Conservation (phyloP, 2,329 filamentous ascomycete genomes). For the Stagonosporopsis chrysanthemi region DNA sequence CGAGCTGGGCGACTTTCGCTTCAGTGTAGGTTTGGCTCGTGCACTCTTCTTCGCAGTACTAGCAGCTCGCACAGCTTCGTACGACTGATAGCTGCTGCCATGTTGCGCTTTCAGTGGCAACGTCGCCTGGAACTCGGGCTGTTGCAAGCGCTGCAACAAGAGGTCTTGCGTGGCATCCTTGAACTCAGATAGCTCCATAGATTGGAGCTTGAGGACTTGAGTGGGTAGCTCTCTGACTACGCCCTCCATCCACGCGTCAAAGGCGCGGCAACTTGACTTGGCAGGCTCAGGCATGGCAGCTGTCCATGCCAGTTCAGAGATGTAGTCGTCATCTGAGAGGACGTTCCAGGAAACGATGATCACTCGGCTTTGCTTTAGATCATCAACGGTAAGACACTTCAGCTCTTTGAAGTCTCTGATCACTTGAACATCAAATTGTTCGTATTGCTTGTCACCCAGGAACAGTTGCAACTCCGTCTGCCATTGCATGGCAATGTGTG, state of each 20-base stretch:
- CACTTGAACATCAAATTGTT: constrained; percentile 53
- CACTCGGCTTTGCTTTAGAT: constrained; percentile 60
- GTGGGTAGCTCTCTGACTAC: constrained; percentile 53
- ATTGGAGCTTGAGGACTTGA: constrained; percentile 51
- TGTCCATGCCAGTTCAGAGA: constrained; percentile 59
- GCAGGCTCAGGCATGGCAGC: constrained; percentile 54
- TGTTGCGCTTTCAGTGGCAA: constrained; percentile 51
- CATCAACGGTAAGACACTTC: constrained; percentile 50
- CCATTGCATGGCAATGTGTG: constrained; percentile 67
- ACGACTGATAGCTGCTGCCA: constrained; percentile 44
- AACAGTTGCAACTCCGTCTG: constrained; percentile 61
- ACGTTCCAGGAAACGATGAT: constrained; percentile 63
- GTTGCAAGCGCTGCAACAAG: constrained; percentile 36
- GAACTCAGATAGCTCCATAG: constrained; percentile 42
- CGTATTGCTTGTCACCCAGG: constrained; percentile 44
- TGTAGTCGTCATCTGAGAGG: constrained; percentile 58
- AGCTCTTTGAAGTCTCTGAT: constrained; percentile 54
- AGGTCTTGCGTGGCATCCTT: constrained; percentile 27
- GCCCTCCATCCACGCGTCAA: constrained; percentile 62
- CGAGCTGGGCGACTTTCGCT: constrained; percentile 1
- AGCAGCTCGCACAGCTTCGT: constrained; percentile 13
- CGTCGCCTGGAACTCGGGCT: constrained; percentile 47
- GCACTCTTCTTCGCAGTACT: background rate
- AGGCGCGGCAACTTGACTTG: constrained; percentile 55
- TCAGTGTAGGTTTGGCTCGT: background rate